Evolutionary conservation across 768 basidiomycete species (phyloP).

Genomic region (Lactarius deliciosus): DNA sequence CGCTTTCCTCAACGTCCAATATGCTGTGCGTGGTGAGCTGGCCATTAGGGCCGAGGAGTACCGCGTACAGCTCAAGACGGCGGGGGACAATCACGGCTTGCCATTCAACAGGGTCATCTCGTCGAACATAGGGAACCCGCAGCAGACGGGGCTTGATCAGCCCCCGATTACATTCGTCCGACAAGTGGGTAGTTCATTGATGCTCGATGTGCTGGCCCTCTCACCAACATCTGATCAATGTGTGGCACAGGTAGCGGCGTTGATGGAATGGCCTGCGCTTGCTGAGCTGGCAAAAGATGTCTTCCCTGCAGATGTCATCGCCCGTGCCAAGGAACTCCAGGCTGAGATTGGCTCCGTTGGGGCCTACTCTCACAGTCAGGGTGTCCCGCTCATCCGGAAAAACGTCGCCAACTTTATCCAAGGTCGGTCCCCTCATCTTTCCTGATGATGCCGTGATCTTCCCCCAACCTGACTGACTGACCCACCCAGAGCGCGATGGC

Average conservation of each 20-base stretch:
- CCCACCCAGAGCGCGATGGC: slow-evolving; percentile 77
- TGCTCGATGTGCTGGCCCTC: slow-evolving; percentile 2
- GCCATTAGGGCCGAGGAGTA: slow-evolving; percentile 91
- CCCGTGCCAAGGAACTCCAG: slow-evolving; percentile 77
- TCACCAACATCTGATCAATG: slow-evolving; percentile 1
- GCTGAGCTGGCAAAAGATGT: slow-evolving; percentile 69
- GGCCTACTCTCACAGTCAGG: slow-evolving; percentile 95
- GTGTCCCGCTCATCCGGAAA: slow-evolving; percentile 83
- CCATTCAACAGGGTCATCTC: slow-evolving; percentile 89
- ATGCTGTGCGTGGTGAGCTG: slow-evolving; percentile 96
- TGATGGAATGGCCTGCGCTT: slow-evolving; percentile 90
- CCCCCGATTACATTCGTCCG: slow-evolving; percentile 88
- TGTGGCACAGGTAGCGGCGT: slow-evolving; percentile 69
- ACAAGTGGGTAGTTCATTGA: slow-evolving; percentile 59
- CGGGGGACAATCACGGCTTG: slow-evolving; percentile 49
- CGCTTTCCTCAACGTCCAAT: slow-evolving; percentile 82
- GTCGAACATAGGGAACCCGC: slow-evolving; percentile 98
- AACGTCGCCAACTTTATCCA: slow-evolving; percentile 88
- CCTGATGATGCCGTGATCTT: slow-evolving; percentile 3
- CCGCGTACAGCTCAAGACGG: slow-evolving; percentile 63
- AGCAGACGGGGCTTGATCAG: slow-evolving; percentile 93
- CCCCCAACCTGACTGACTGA: not conserved
- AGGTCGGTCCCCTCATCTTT: slow-evolving; percentile 47
- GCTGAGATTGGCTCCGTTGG: slow-evolving; percentile 89
- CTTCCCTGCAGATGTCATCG: slow-evolving; percentile 85